Evolutionary conservation across 306 rosid genomes (phyloP).

Genomic region (Boehmeria nivea): DNA sequence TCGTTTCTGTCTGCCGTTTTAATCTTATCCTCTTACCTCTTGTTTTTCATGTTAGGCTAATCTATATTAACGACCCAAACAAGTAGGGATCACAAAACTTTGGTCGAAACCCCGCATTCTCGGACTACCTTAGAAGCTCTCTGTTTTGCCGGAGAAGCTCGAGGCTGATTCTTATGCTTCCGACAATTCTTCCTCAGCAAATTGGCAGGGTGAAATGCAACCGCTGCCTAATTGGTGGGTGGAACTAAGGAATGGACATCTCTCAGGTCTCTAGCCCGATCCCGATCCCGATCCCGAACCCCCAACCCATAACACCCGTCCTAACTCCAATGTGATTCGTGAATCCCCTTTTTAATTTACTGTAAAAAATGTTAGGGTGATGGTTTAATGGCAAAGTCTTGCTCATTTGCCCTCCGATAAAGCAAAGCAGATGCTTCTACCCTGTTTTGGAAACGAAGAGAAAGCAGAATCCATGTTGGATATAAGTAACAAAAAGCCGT

Average conservation of each 20-base stretch:
- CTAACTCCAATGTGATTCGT: slow-evolving; percentile 21
- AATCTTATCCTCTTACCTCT: neutral
- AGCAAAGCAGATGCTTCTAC: slow-evolving; percentile 99
- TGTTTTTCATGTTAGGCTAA: neutral
- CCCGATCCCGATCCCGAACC: too few relatives aligned
- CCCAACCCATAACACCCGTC: slow-evolving; percentile 9
- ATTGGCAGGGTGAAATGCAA: too few relatives aligned
- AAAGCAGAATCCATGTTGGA: slow-evolving; percentile 27
- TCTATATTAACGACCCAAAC: too few relatives aligned
- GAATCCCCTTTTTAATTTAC: slow-evolving; percentile 46
- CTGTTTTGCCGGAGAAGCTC: too few relatives aligned
- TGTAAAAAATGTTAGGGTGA: slow-evolving; percentile 32
- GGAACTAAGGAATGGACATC: too few relatives aligned
- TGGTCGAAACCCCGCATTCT: too few relatives aligned
- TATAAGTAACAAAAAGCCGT: neutral
- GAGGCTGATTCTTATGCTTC: neutral
- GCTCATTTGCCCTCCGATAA: slow-evolving; percentile 94
- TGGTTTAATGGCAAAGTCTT: slow-evolving; percentile 79
- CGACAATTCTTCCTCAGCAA: too few relatives aligned
- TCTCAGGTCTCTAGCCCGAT: slow-evolving; percentile 26
- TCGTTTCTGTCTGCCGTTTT: too few relatives aligned
- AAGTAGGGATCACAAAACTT: too few relatives aligned
- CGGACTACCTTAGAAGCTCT: too few relatives aligned
- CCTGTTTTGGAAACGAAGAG: slow-evolving; percentile 48
- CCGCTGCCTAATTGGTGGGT: too few relatives aligned